Evolutionary conservation across 345 rosid genomes (phyloP).

Genomic region (Schrenkiella parvula): DNA sequence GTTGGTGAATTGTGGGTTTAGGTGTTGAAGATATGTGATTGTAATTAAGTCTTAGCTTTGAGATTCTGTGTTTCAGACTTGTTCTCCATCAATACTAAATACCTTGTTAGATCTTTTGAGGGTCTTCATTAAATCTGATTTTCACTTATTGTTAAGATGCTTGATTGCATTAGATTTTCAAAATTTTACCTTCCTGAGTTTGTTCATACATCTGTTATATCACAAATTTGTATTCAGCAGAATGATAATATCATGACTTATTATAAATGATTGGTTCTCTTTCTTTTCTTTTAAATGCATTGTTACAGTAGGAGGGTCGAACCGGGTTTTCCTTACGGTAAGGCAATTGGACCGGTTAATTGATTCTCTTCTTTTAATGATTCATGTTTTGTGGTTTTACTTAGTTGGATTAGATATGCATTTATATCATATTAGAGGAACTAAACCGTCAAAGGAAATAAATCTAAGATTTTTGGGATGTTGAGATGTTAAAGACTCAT

Average conservation of each 20-base stretch:
- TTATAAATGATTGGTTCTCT: constrained; percentile 2
- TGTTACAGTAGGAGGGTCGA: background rate
- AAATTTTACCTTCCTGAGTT: background rate
- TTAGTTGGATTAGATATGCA: background rate
- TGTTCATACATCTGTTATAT: no score
- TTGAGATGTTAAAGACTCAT: background rate
- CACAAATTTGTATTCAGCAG: background rate
- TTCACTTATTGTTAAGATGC: background rate
- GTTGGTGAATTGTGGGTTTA: constrained; percentile 21
- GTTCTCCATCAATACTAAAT: background rate
- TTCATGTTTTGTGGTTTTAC: constrained; percentile 14
- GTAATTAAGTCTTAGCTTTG: background rate
- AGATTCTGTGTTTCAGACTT: background rate
- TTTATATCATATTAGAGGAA: constrained; percentile 1
- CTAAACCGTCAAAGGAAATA: background rate
- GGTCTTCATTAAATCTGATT: background rate
- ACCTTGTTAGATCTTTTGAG: background rate
- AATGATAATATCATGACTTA: background rate
- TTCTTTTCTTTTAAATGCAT: background rate
- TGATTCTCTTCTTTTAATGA: background rate
- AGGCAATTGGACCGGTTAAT: background rate
- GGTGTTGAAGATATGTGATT: constrained; percentile 13
- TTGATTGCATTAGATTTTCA: constrained; percentile 9
- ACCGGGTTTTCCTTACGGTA: background rate
- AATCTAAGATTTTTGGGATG: background rate